Conservation (phyloP, 2,329 filamentous ascomycete species). For the Nemania serpens region DNA sequence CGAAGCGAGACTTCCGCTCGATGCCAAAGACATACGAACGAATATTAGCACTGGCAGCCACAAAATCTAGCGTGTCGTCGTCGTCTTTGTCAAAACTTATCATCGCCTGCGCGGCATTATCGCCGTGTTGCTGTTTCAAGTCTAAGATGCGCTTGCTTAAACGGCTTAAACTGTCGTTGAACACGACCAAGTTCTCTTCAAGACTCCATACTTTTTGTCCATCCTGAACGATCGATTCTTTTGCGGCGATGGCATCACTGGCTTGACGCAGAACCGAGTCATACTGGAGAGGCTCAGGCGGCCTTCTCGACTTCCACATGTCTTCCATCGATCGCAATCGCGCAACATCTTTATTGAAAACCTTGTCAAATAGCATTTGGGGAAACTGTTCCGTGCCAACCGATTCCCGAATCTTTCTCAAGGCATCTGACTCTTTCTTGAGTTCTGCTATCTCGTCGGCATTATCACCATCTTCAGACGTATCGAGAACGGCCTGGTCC, state of each 20-base stretch:
- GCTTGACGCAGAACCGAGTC: constrained; percentile 61
- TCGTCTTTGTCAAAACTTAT: constrained; percentile 98
- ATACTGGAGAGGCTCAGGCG: constrained; percentile 76
- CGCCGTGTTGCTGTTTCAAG: constrained; percentile 56
- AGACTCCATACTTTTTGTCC: constrained; percentile 82
- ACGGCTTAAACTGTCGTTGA: constrained; percentile 79
- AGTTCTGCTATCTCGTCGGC: constrained; percentile 86
- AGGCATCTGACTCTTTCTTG: constrained; percentile 78
- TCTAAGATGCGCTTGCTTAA: constrained; percentile 75
- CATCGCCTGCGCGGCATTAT: constrained; percentile 59
- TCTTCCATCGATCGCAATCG: constrained; percentile 86
- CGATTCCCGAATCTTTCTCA: constrained; percentile 80
- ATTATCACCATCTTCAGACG: constrained; percentile 81
- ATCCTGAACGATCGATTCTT: constrained; percentile 61
- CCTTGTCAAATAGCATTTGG: constrained; percentile 86
- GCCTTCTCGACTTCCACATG: constrained; percentile 88
- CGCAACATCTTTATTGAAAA: constrained; percentile 84
- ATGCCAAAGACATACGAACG: constrained; percentile 90
- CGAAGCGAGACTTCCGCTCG: constrained; percentile 85
- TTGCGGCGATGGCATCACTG: constrained; percentile 52
- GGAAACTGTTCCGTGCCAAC: constrained; percentile 80
- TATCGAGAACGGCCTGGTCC: constrained; percentile 80
- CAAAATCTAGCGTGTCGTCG: constrained; percentile 91
- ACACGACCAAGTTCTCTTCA: constrained; percentile 82
- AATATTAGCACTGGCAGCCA: constrained; percentile 87